phyloP scores from a whole-genome alignment of 75 land plant genomes.

The Sequoiadendron giganteum region DNA sequence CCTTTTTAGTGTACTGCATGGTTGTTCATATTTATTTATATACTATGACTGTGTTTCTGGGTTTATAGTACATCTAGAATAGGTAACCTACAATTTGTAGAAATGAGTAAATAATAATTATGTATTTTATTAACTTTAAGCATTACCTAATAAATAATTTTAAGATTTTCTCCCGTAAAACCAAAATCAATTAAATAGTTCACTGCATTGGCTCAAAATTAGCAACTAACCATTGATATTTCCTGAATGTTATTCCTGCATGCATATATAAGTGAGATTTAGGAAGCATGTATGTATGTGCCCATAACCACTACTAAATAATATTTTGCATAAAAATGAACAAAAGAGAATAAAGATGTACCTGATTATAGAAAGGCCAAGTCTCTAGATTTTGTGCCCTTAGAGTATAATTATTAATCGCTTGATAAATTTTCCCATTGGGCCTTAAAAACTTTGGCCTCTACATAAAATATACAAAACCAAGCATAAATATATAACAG shows the following conservation, averaged over 20 bases:
- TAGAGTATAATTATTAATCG: slow-evolving; percentile 81
- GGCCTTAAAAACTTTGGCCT: slow-evolving; percentile 88
- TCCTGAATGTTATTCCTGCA: neutral
- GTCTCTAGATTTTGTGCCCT: slow-evolving; percentile 97
- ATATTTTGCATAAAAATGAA: neutral
- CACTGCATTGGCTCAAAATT: neutral
- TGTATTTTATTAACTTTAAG: neutral
- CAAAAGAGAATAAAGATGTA: slow-evolving; percentile 10
- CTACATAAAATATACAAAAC: slow-evolving; percentile 33
- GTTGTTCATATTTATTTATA: too few relatives aligned
- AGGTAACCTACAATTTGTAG: neutral
- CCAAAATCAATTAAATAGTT: neutral
- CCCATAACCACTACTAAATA: neutral
- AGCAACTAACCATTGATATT: neutral
- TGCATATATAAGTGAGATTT: neutral
- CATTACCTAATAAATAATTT: neutral
- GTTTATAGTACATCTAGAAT: too few relatives aligned
- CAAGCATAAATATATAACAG: neutral
- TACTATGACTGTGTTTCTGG: too few relatives aligned
- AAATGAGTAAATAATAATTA: neutral
- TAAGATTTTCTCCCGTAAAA: neutral
- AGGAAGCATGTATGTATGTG: neutral
- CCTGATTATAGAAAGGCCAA: slow-evolving; percentile 96
- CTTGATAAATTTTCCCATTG: slow-evolving; percentile 77
- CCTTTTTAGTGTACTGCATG: too few relatives aligned